Percentiles rank a stretch among this genome's conserved stretches.
These are phyloP conservation scores for Ajuga reptans DNA, from an alignment of 305 asterid genomes.

Conservation along the genomic window DNA sequence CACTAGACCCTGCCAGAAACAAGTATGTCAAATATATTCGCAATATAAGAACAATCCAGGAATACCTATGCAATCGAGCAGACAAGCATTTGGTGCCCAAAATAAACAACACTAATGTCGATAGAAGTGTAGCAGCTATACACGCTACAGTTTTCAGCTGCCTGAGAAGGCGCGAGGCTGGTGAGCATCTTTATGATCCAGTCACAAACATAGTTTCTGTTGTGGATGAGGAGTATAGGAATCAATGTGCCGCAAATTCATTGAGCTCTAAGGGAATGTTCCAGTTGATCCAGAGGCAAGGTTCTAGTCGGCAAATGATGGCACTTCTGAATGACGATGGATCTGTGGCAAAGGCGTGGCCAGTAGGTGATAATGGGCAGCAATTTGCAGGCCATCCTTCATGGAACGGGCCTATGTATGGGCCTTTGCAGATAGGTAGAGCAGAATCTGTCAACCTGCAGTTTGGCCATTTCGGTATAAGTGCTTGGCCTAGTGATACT, in stretches of 20 bases:
- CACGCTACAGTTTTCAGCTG: constrained; percentile 97
- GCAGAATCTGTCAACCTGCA: constrained; percentile 91
- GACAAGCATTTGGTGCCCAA: constrained; percentile 94
- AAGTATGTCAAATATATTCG: constrained; percentile 92
- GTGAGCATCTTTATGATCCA: constrained; percentile 79
- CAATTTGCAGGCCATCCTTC: constrained; percentile 30
- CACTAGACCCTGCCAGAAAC: constrained; percentile 88
- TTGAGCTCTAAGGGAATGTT: constrained; percentile 95
- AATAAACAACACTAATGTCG: constrained; percentile 92
- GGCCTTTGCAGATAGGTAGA: constrained; percentile 69
- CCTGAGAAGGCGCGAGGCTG: constrained; percentile 70
- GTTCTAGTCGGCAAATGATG: constrained; percentile 79
- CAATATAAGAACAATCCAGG: constrained; percentile 91
- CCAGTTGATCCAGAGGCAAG: constrained; percentile 94
- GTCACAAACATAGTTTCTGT: constrained; percentile 56
- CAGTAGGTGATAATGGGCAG: constrained; percentile 51
- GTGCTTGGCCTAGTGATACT: constrained; percentile 90
- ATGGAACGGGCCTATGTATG: constrained; percentile 68
- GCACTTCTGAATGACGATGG: constrained; percentile 83
- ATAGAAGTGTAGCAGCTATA: constrained; percentile 84
- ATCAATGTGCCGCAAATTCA: constrained; percentile 83
- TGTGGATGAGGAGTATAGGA: constrained; percentile 83
- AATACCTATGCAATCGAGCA: constrained; percentile 88
- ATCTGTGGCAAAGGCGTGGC: constrained; percentile 97
- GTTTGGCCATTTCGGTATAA: constrained; percentile 89